Base-by-base conservation (phyloP, 805 yeast genomes). In the Metschnikowia vanudenii region DNA sequence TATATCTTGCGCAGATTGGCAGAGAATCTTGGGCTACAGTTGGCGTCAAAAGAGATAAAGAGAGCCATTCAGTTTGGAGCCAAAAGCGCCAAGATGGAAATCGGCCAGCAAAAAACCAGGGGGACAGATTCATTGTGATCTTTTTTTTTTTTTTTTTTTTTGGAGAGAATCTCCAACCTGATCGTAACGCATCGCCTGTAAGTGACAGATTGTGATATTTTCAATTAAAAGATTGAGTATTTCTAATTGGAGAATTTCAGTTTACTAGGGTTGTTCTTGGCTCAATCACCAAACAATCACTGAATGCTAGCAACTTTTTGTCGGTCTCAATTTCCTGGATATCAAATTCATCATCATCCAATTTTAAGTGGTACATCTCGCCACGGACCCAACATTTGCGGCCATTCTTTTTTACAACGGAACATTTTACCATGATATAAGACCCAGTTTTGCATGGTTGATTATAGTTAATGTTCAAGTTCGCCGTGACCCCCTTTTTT, bases 61-160 rank as follows among this genome's bases (percentile, higher is more conserved):
- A 73, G 99, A 39, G 99, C 99, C 0, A 90, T 94, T 50, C 99
- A 94, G 61, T 94, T 94, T 64, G 99, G 99, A 0, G 88, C 98
- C 0, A 83, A 86, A 52, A 85, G 96, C 60, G 99, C 99, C 1
- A 95, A 92, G 64, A 81, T 94, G 84, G 91, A 86, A 51, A 74
- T 81, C 3, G 92, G 92, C 1, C 79, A 85, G 37, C 84, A 91
- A 3, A 85, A 81, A 55, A 72, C 78, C 34, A 85, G 82, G 57
- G 98, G 98, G 0, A 85, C 91, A 0, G 94, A 85, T 56, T 40
- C 44, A 16, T 24, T 43, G 31, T 64, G 34, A 54, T 12, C 22
- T 6, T 31, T 31, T n/a, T n/a, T n/a, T n/a, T n/a, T n/a, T n/a
- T n/a, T n/a, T n/a, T n/a, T n/a, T n/a, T n/a, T 31, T 10, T 6